Percentiles rank a stretch among this genome's conserved stretches.
Evolutionary conservation across 257 asterid species (phyloP).

Genomic region (Capsicum rhomboideum): DNA sequence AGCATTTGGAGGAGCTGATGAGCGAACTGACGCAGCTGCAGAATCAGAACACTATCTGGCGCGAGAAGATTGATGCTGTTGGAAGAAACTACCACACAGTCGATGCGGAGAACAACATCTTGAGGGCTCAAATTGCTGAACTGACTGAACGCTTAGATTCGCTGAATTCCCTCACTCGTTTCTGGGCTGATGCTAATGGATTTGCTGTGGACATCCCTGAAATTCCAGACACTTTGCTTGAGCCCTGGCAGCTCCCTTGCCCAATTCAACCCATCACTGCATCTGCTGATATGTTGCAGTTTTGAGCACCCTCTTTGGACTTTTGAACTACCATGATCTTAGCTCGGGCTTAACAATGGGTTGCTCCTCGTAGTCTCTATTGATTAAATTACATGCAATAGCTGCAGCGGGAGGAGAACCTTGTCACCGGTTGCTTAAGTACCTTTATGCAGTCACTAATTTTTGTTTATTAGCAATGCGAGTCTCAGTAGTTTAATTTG

Average conservation of each 20-base stretch:
- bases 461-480: background rate
- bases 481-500: background rate
- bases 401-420: background rate
- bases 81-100: conserved; percentile 27
- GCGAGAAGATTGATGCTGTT: conserved; percentile 36
- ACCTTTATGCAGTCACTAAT: background rate
- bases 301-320: conserved; percentile 13
- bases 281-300: conserved; percentile 42
- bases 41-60: conserved; percentile 40
- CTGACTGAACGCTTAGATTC: conserved; percentile 67
- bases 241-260: conserved; percentile 89
- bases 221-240: conserved; percentile 48
- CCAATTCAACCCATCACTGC: conserved; percentile 59
- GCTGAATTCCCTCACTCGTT: conserved; percentile 46
- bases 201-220: conserved; percentile 57
- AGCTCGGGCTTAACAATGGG: background rate
- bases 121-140: conserved; percentile 69
- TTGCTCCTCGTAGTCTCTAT: background rate
- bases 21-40: conserved; percentile 33
- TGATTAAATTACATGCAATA: background rate
- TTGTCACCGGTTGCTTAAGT: background rate
- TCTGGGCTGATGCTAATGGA: conserved; percentile 66
- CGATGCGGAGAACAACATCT: conserved; percentile 54
- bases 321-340: background rate
- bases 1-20: conserved; percentile 45